These are phyloP conservation scores for Kodamaea hsintzibuensis DNA, from an alignment of 805 yeast species.

Conservation along the genomic window DNA sequence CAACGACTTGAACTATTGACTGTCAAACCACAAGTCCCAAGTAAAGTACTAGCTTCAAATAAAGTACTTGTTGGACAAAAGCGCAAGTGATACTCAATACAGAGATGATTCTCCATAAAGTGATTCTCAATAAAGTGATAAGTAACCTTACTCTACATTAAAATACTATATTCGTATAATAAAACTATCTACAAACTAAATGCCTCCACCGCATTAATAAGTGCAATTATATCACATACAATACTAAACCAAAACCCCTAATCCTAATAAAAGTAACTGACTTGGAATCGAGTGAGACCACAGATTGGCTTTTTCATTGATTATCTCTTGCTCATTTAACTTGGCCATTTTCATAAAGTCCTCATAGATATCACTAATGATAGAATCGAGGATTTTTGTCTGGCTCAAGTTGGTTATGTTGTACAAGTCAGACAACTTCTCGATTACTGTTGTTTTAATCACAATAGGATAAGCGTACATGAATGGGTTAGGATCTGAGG, in stretches of 20 bases:
- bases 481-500: constrained; percentile 2
- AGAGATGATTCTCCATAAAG: too few relatives aligned
- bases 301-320: constrained; percentile 44
- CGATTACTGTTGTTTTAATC: constrained; percentile 42
- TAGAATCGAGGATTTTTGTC: constrained; percentile 50
- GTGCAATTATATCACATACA: not conserved
- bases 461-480: constrained; percentile 26
- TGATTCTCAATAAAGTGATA: too few relatives aligned
- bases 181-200: not conserved
- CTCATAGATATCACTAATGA: constrained; percentile 57
- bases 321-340: constrained; percentile 51
- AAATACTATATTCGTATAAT: too few relatives aligned
- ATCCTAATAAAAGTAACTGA: constrained; percentile 56
- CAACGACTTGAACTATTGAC: too few relatives aligned
- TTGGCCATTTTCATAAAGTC: constrained; percentile 55
- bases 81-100: too few relatives aligned
- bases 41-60: too few relatives aligned
- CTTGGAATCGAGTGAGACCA: constrained; percentile 65
- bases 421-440: constrained; percentile 40
- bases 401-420: constrained; percentile 37
- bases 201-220: not conserved
- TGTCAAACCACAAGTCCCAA: too few relatives aligned
- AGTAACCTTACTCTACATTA: too few relatives aligned
- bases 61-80: too few relatives aligned
- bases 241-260: constrained; percentile 55